These are phyloP conservation scores for Venturia effusa DNA, from an alignment of 2,329 filamentous ascomycete species.

Conservation along the genomic window DNA sequence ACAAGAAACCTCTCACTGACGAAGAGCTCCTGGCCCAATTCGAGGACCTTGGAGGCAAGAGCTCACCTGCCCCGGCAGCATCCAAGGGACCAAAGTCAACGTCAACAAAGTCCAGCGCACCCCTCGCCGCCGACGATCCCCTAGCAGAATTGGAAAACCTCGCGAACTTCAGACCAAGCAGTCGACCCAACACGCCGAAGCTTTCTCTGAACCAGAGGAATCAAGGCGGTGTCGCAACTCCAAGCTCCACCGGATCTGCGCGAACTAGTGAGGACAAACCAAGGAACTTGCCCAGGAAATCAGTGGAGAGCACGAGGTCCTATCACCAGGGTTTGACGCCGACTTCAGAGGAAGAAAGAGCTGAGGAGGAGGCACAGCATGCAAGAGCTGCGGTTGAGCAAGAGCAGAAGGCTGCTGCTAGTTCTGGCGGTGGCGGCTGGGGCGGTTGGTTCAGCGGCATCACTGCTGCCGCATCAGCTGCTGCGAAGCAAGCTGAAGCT, in stretches of 20 bases:
- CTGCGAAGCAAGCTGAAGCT: constrained; percentile 83
- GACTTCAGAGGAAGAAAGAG: constrained; percentile 40
- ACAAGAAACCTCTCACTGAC: constrained; percentile 24
- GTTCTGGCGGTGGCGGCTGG: constrained; percentile 30
- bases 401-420: constrained; percentile 21
- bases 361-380: constrained; percentile 36
- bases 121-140: constrained; percentile 52
- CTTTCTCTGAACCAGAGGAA: constrained; percentile 16
- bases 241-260: constrained; percentile 28
- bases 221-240: constrained; percentile 30
- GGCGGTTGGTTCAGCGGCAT: constrained; percentile 87
- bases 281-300: constrained; percentile 47
- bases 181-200: constrained; percentile 75
- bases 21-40: constrained; percentile 37
- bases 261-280: constrained; percentile 46
- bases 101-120: constrained; percentile 29
- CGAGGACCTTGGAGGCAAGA: constrained; percentile 29
- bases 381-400: constrained; percentile 35
- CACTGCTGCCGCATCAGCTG: constrained; percentile 70
- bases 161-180: constrained; percentile 52
- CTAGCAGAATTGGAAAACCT: constrained; percentile 63
- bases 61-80: constrained; percentile 19
- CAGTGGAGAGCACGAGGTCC: constrained; percentile 63
- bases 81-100: constrained; percentile 31
- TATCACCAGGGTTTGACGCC: constrained; percentile 63